Evolutionary conservation across 352 stramenopile species (phyloP).

Genomic region (Salisapilia sapeloensis): DNA sequence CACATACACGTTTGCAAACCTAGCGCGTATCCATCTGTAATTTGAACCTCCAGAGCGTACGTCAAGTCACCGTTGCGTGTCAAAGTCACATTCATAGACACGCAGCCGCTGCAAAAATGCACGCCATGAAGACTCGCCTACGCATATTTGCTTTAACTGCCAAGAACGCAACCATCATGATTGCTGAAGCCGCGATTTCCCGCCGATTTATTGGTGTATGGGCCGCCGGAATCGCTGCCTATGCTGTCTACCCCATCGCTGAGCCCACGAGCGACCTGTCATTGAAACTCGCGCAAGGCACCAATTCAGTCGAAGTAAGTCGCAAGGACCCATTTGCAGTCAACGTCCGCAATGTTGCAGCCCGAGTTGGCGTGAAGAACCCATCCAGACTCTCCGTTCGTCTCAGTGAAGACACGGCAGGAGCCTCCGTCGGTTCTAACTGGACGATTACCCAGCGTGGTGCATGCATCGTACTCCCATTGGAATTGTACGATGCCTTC

Average conservation of each 20-base stretch:
- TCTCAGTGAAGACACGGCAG: constrained; percentile 34
- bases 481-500: constrained; percentile 71
- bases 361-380: constrained; percentile 41
- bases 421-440: constrained; percentile 50
- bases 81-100: too few relatives aligned
- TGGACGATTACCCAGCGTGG: constrained; percentile 27
- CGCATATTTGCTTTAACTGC: too few relatives aligned
- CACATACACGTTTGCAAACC: too few relatives aligned
- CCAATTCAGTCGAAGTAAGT: constrained; percentile 34
- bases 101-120: too few relatives aligned
- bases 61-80: too few relatives aligned
- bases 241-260: constrained; percentile 29
- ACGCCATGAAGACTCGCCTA: too few relatives aligned
- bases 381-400: constrained; percentile 48
- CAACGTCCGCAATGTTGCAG: constrained; percentile 42
- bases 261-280: constrained; percentile 41
- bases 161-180: too few relatives aligned
- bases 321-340: constrained; percentile 35
- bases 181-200: constrained; percentile 13
- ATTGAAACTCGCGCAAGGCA: constrained; percentile 30
- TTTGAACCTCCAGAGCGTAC: too few relatives aligned
- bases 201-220: constrained; percentile 15
- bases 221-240: constrained; percentile 17
- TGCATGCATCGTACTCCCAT: constrained; percentile 50
- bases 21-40: too few relatives aligned